Conservation (phyloP, 1,284 basidiomycete genomes). For the Inonotus hispidus region DNA sequence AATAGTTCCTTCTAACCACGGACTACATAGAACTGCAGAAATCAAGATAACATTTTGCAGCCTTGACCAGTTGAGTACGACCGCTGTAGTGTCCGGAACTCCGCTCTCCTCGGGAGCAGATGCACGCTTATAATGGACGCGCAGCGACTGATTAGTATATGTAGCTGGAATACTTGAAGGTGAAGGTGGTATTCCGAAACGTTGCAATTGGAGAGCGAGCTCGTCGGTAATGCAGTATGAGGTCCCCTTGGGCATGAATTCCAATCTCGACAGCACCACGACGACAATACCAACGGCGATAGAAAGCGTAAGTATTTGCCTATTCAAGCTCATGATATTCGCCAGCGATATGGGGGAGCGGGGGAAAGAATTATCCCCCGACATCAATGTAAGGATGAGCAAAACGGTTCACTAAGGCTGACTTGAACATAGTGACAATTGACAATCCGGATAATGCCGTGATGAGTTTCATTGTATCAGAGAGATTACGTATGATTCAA, state of each 20-base stretch:
- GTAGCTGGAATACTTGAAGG: not conserved
- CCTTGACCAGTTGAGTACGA: slow-evolving; percentile 63
- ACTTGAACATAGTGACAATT: no score
- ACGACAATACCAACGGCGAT: not conserved
- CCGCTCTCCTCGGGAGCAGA: not conserved
- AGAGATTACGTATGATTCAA: no score
- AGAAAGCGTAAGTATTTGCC: not conserved
- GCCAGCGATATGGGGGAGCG: not conserved
- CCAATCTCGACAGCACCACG: not conserved
- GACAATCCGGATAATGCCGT: not conserved
- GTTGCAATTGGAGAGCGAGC: not conserved
- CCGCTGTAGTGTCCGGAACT: slow-evolving; percentile 41
- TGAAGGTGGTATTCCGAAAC: not conserved
- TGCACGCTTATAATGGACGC: not conserved
- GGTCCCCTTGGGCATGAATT: not conserved
- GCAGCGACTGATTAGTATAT: not conserved
- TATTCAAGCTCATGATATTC: not conserved
- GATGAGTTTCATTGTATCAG: not conserved
- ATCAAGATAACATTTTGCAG: slow-evolving; percentile 55
- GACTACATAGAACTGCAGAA: slow-evolving; percentile 43
- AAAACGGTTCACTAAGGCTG: no score
- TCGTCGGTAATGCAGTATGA: slow-evolving; percentile 1
- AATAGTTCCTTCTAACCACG: slow-evolving; percentile 43
- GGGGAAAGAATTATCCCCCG: no score
- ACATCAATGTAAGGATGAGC: no score